Conservation (phyloP, 2,329 filamentous ascomycete species). For the Hypoxylon sp. region DNA sequence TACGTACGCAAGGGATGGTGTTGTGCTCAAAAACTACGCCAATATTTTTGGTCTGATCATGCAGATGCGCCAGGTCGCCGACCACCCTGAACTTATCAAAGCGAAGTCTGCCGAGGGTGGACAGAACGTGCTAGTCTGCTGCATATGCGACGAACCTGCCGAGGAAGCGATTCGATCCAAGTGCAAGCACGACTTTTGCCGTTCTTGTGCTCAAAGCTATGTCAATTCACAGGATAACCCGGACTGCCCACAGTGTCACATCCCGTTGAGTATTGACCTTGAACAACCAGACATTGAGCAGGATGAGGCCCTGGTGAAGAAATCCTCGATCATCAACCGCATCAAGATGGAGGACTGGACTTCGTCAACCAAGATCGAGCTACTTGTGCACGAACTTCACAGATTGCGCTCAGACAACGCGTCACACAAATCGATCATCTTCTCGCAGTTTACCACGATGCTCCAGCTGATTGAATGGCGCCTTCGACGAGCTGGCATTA, state of each 20-base stretch:
- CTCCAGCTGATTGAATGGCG: constrained; percentile 97
- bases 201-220: constrained; percentile 84
- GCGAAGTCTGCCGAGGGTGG: constrained; percentile 87
- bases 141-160: constrained; percentile 95
- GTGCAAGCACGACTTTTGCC: constrained; percentile 94
- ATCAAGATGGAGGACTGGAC: constrained; percentile 99
- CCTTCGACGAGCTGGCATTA: constrained; percentile 94
- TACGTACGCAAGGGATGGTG: constrained; percentile 93
- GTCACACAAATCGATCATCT: constrained; percentile 96
- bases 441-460: constrained; percentile 98
- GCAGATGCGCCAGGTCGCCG: constrained; percentile 98
- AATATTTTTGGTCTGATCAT: constrained; percentile 99
- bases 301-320: constrained; percentile 88
- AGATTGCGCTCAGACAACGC: constrained; percentile 92
- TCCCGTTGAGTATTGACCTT: constrained; percentile 88
- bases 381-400: constrained; percentile 94
- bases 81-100: constrained; percentile 95
- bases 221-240: constrained; percentile 82
- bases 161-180: constrained; percentile 94
- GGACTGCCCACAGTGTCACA: constrained; percentile 93
- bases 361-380: constrained; percentile 97
- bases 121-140: constrained; percentile 91
- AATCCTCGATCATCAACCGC: constrained; percentile 97
- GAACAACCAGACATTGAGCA: constrained; percentile 97
- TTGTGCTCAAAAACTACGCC: constrained; percentile 96